These are phyloP conservation scores for Phialophora chinensis DNA, from an alignment of 2,329 filamentous ascomycete genomes.

Conservation along the genomic window DNA sequence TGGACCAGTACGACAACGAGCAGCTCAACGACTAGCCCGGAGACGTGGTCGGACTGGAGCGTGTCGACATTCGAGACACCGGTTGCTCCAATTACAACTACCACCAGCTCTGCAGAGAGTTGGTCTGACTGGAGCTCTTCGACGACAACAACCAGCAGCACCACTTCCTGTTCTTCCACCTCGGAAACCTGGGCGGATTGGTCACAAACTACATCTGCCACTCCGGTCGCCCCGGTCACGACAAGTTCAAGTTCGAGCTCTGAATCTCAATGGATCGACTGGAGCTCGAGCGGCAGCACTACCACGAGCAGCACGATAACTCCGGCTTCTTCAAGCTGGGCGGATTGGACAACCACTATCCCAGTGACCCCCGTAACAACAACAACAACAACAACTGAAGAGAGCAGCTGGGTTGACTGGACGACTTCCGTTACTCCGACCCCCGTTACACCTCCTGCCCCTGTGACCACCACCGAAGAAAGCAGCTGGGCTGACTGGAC, in stretches of 20 bases:
- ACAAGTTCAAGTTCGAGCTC: slow-evolving; percentile 2
- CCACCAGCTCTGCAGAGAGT: background rate
- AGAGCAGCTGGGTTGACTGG: slow-evolving; percentile 8
- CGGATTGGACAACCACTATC: slow-evolving; percentile 1
- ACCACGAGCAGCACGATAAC: background rate
- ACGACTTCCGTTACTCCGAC: background rate
- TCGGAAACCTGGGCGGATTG: slow-evolving; percentile 10
- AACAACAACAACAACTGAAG: background rate
- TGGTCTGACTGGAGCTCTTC: slow-evolving; percentile 10
- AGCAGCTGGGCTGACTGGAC: slow-evolving; percentile 8
- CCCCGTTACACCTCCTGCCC: background rate
- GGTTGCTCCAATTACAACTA: slow-evolving; percentile 1
- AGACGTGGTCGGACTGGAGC: slow-evolving; percentile 4
- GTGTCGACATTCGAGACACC: background rate
- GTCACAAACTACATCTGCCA: background rate
- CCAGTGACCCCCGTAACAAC: background rate
- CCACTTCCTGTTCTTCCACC: background rate
- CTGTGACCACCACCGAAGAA: background rate
- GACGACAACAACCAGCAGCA: slow-evolving; percentile 4
- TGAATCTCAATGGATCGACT: slow-evolving; percentile 2
- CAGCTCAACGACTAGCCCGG: background rate
- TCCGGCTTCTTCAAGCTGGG: background rate
- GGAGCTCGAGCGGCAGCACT: slow-evolving; percentile 6
- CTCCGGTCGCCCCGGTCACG: background rate
- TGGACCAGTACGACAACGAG: background rate